These are phyloP conservation scores for Moringa oleifera DNA, from an alignment of 345 rosid species.

Conservation along the genomic window DNA sequence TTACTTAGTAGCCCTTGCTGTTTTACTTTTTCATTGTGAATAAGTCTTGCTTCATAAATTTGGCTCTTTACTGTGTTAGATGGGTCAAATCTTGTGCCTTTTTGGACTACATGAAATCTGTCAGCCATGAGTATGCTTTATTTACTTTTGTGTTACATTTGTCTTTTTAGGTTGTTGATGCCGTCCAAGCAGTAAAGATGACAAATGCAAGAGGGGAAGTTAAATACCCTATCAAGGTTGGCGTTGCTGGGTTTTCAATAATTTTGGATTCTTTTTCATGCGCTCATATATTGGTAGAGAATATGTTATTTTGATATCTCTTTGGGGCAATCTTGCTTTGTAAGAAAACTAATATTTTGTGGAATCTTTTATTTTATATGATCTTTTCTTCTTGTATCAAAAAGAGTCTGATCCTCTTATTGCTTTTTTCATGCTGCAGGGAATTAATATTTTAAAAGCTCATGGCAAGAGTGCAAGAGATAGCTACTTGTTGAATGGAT, in stretches of 20 bases:
- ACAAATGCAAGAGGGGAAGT: slow-evolving; percentile 85
- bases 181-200: slow-evolving; percentile 83
- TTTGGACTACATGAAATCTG: no score
- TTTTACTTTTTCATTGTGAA: not conserved
- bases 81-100: not conserved
- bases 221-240: slow-evolving; percentile 92
- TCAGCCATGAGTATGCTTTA: not conserved
- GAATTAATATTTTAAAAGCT: slow-evolving; percentile 87
- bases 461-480: slow-evolving; percentile 94
- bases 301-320: not conserved
- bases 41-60: no score
- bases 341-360: not conserved
- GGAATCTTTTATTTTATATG: not conserved
- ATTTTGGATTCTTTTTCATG: not conserved
- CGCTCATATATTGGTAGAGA: not conserved
- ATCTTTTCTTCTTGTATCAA: not conserved
- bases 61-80: not conserved
- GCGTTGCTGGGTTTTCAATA: slow-evolving; percentile 3
- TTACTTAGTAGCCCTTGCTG: not conserved
- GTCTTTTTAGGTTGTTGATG: slow-evolving; percentile 66
- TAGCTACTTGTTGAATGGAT: slow-evolving; percentile 84
- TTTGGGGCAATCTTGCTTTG: not conserved
- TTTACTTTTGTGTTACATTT: slow-evolving; percentile 7
- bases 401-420: not conserved
- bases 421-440: slow-evolving; percentile 34